Percentiles rank a stretch among this genome's conserved stretches.
These are phyloP conservation scores for Boechera stricta DNA, from an alignment of 345 rosid species.

Conservation along the genomic window DNA sequence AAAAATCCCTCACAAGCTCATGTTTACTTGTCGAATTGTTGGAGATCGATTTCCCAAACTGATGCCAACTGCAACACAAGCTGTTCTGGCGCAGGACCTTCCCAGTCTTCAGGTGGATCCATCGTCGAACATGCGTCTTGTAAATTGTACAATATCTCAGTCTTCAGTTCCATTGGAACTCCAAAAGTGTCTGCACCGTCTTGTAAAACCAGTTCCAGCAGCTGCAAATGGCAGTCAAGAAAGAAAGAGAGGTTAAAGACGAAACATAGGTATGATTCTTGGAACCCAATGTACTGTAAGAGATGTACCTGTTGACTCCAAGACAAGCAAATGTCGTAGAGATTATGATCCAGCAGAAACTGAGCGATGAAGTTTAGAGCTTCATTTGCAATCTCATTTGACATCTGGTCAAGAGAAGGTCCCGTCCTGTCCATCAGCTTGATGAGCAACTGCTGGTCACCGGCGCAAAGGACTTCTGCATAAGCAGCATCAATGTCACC, in stretches of 20 bases:
- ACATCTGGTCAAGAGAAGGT: constrained; percentile 83
- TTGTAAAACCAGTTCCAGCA: constrained; percentile 78
- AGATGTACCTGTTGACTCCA: constrained; percentile 96
- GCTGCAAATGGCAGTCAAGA: constrained; percentile 46
- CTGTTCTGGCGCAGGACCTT: constrained; percentile 79
- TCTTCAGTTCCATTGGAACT: constrained; percentile 83
- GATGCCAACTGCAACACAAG: constrained; percentile 87
- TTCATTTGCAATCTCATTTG: constrained; percentile 79
- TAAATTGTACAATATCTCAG: constrained; percentile 74
- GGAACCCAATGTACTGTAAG: constrained; percentile 9
- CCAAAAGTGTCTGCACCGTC: constrained; percentile 73
- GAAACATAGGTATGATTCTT: constrained; percentile 8
- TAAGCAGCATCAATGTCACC: constrained; percentile 93
- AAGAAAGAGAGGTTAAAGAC: constrained; percentile 7
- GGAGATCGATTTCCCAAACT: constrained; percentile 86
- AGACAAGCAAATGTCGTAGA: constrained; percentile 83
- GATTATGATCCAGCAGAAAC: constrained; percentile 78
- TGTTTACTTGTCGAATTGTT: constrained; percentile 66
- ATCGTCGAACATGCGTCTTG: constrained; percentile 74
- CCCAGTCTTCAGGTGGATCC: constrained; percentile 95
- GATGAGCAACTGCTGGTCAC: constrained; percentile 87
- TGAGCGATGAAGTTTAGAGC: constrained; percentile 74
- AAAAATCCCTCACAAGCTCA: background rate
- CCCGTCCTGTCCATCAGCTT: constrained; percentile 97
- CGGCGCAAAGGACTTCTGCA: constrained; percentile 75